Percentiles rank a stretch among this genome's conserved stretches.
These are phyloP conservation scores for Colletotrichum tanaceti DNA, from an alignment of 2,329 filamentous ascomycete genomes.

Conservation along the genomic window DNA sequence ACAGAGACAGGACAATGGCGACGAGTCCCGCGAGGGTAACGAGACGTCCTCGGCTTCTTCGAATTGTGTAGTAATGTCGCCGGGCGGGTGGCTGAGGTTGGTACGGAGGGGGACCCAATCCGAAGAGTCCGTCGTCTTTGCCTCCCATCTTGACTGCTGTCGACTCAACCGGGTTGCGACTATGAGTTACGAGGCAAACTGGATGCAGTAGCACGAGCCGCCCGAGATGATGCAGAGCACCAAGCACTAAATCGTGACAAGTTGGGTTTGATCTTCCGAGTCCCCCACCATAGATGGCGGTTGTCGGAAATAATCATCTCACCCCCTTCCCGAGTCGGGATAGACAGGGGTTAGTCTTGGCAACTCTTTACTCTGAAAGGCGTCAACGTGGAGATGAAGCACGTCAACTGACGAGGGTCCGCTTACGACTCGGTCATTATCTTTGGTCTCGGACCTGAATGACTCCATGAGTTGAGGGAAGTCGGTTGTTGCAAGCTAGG, in stretches of 20 bases:
- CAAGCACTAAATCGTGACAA: neutral
- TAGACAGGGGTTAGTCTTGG: conserved; percentile 8
- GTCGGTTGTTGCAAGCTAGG: too few relatives aligned
- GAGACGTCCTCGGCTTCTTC: conserved; percentile 7
- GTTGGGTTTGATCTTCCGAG: neutral
- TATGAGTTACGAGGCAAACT: too few relatives aligned
- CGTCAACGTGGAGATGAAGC: conserved; percentile 24
- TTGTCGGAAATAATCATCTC: neutral
- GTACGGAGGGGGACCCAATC: conserved; percentile 22
- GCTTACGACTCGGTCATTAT: neutral
- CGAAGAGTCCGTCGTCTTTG: conserved; percentile 6
- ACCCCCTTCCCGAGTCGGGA: neutral
- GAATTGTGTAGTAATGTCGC: neutral
- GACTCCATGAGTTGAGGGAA: too few relatives aligned
- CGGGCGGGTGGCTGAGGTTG: neutral
- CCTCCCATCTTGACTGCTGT: neutral
- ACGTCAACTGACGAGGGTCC: conserved; percentile 8
- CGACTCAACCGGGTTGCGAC: too few relatives aligned
- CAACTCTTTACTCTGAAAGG: neutral
- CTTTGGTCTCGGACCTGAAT: neutral
- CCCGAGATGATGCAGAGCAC: too few relatives aligned
- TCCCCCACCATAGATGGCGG: too few relatives aligned
- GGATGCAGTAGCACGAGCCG: neutral
- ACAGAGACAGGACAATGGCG: conserved; percentile 4
- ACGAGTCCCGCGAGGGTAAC: neutral